phyloP scores from a whole-genome alignment of 306 rosid species.

The Lotus japonicus region DNA sequence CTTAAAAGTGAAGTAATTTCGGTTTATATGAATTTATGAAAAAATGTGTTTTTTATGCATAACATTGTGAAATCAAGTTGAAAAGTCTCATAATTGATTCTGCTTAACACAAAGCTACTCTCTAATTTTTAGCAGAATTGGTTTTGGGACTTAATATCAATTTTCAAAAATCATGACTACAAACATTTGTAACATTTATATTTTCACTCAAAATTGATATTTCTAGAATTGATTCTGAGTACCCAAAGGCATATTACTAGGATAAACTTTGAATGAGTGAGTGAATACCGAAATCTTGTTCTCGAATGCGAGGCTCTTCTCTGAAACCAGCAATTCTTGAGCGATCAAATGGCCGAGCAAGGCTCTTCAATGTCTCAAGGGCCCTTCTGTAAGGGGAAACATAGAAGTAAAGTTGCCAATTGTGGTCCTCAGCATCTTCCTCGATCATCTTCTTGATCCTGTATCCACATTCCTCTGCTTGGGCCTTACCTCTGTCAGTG shows the following conservation, averaged over 20 bases:
- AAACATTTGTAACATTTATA: no score
- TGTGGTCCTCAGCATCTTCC: conserved; percentile 20
- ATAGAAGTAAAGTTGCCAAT: conserved; percentile 75
- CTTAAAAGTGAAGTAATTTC: no score
- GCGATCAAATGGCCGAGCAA: conserved; percentile 66
- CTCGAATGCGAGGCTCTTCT: conserved; percentile 84
- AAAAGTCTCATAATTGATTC: no score
- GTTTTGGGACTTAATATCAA: no score
- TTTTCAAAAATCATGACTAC: no score
- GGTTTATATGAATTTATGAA: no score
- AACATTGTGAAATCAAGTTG: no score
- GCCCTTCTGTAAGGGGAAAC: conserved; percentile 78
- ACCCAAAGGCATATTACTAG: not conserved
- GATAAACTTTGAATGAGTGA: not conserved
- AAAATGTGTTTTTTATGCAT: no score
- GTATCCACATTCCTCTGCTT: conserved; percentile 59
- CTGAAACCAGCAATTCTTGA: conserved; percentile 68
- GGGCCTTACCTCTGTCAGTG: conserved; percentile 44
- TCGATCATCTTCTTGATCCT: conserved; percentile 45
- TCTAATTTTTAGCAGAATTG: no score
- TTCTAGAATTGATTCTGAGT: no score
- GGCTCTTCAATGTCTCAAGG: conserved; percentile 42
- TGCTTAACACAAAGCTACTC: no score
- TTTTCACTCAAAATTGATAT: no score
- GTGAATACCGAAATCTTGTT: conserved; percentile 74